Evolutionary conservation across 1,139 yeast species (phyloP), one percentile per base, ranked within the genome.

Genomic region (Pneumocystis canis): DNA sequence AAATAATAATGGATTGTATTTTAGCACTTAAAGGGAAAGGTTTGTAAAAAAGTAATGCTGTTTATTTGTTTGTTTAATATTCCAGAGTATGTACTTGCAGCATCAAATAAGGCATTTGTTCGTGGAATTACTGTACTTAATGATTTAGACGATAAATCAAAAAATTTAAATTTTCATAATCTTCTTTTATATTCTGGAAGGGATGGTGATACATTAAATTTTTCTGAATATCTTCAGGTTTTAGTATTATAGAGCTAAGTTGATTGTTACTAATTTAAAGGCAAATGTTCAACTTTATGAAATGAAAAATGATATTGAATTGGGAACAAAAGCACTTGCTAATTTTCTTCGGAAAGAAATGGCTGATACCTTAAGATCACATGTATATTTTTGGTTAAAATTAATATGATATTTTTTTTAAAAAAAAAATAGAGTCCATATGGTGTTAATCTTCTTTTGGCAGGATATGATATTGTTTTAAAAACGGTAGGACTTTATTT

Each of bases 101-200:
- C 96, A 71, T 87, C 97, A 20, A 89, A 97, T 28, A 89, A 87
- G 74, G 96, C 97, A 4, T 88, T 86, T 64, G 88, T 96, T 20
- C 82, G 98, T 71, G 98, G 98, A 65, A 89, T 94, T 67, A 87
- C 97, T 11, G 82, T 92, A 59, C 78, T 92, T 70, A 90, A 90
- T 72, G 85, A 83, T 61, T 81, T 82, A 61, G 98, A 92, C 74
- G 96, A 89, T 75, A 92, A 92, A 76, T 90, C 97, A 14, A 77
- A 94, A 67, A 76, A 75, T 60, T 79, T 92, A 69, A 88, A 88
- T 70, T 80, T 83, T 61, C 94, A 87, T 72, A 82, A 88, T 65
- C 78, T 90, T 69, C 80, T 92, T 77, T 96, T 97, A 61, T 90
- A 78, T 76, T 85, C 96, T 3, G 99, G 99, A 64, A 98, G 92